Evolutionary conservation across 768 basidiomycete species (phyloP), one percentile per base, ranked within the genome.

Genomic region (Artomyces pyxidatus): DNA sequence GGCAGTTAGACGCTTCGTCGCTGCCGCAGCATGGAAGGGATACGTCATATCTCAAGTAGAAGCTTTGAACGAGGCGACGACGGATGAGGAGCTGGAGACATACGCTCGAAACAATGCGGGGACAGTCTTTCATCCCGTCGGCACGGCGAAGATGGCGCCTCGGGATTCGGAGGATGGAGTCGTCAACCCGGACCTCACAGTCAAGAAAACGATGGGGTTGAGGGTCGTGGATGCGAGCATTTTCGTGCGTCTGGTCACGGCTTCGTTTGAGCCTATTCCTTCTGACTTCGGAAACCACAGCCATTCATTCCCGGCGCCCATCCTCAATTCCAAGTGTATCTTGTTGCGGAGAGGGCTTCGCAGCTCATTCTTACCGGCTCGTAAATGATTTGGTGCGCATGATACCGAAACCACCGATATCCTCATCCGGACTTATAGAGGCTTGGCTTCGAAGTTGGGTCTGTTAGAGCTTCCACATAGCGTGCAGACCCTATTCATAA

Each of bases 191-290:
- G 46, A 52, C 26, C 38, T 52, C n/a, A 32, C 12, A 21, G 53
- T 55, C 9, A 55, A 55, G 37, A 46, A 46, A 4, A 41, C 44
- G 6, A 32, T 28, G 22, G 53, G 53, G n/a, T 29, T 55, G 29
- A 27, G 53, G n/a, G 37, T 55, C 30, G 40, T 55, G 22, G 53
- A 55, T 35, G 45, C 46, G 9, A 42, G 38, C 23, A 37, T 55
- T 22, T n/a, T 55, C 21, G 53, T 55, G 26, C 12, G 53, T 16
- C 19, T 5, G n/a, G 11, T 14, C 8, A 10, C 7, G 26, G 3
- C 16, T 11, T 30, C 7, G 4, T 7, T 27, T n/a, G 10, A 16
- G 43, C 8, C n/a, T 12, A 16, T 4, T 17, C 29, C 3, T 19
- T 44, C 39, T 40, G 14, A 25, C 30, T 16, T 17, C 6, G n/a